Base-by-base conservation (phyloP, 2,329 filamentous ascomycete species). In the Talaromyces sp. region DNA sequence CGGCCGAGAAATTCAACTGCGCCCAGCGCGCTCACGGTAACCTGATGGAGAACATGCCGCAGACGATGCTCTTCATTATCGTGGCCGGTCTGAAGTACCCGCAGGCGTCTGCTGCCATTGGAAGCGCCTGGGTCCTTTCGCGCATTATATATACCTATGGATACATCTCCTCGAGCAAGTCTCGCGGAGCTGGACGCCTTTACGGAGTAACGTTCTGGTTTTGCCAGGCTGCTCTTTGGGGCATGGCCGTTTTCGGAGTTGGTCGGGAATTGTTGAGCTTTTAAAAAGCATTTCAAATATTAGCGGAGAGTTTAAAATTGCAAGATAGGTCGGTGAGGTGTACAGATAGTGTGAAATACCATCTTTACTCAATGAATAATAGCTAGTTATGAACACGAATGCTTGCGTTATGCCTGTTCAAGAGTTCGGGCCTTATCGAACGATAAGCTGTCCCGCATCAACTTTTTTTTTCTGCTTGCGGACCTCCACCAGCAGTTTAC, bases 21-120 rank as follows among this genome's bases (percentile, higher is more conserved):
- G 82, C 82, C 26, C 82, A 85, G 66, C 77, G 83, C 64, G 79
- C 82, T 19, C 83, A 85, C 75, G 76, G 77, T 68, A 86, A 87
- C 73, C 85, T 81, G 73, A 73, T 82, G 65, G 85, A 88, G 74
- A 84, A 86, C 71, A 78, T 82, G 63, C 67, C 80, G 2, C 77
- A 79, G 58, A 79, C 80, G 4, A 77, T 84, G 52, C 73, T 80
- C 27, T 77, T 77, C 54, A 76, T 83, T 67, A 73, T 86, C 19
- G 76, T 86, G 58, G 77, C 80, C 0, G 85, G 84, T 2, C 65
- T 86, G 58, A 75, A 75, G 63, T 85, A 81, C 69, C 85, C 85
- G 0, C 67, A 76, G 29, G 71, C 78, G 4, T 73, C 80, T 2
- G 73, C 80, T 0, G 72, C 71, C 4, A 63, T 84, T 54, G 82